Base-by-base conservation (phyloP, 441 rosid species). In the Viola pubescens region DNA sequence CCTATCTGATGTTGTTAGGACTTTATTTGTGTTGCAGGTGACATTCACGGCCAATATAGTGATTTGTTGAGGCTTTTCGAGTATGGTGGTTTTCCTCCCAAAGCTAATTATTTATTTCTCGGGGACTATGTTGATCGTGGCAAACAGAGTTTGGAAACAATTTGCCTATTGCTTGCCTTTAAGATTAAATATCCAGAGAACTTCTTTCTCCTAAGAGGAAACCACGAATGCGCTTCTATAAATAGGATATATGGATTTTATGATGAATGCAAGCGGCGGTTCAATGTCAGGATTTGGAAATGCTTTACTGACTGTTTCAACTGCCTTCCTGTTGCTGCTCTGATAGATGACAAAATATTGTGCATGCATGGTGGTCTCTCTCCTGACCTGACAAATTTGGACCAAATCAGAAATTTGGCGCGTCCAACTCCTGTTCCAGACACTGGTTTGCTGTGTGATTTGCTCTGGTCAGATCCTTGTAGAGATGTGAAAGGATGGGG, bases 321-420 rank as follows among this genome's bases (percentile, higher is more conserved):
- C 59, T 88, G 89, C 68, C 96, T 91, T 59, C 98, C 98, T 38
- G 95, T 88, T 9, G 91, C 91, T 0, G 98, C 98, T 60, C 82
- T 91, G 37, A 65, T 91, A 48, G 98, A 91, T 39, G 98, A 88
- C 65, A 91, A 85, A 43, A 91, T 91, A 61, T 62, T 91, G 76
- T 91, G 98, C 72, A 91, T 91, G 96, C 98, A 88, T 54, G 96
- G 98, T 48, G 98, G 96, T 42, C 95, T 91, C 55, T 91, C 98
- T 41, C 96, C 98, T 6, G 96, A 91, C n/a, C 75, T 91, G 13
- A 56, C 75, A 46, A 79, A 79, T 68, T 75, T 91, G 71, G 92
- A 88, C 72, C 85, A 88, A 65, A 79, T 88, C 65, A 82, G 87
- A 72, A 82, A 46, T 74, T 75, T 88, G 58, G 62, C 81, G 45